Percentiles rank a stretch among this genome's conserved stretches.
phyloP scores from a whole-genome alignment of 345 rosid species.

The Salix purpurea region DNA sequence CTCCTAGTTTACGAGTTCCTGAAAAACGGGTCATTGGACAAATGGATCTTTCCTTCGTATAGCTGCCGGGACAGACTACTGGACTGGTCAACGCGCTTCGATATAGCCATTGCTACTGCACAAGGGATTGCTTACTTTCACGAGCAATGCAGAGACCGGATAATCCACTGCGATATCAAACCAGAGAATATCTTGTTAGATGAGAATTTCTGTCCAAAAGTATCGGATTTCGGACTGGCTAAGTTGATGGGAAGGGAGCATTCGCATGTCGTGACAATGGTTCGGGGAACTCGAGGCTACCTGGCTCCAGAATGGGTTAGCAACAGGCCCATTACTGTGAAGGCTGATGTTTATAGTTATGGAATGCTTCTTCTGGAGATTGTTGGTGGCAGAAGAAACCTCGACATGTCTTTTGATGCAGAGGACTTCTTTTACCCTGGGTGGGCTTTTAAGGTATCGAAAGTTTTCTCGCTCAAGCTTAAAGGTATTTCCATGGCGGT shows the following conservation, averaged over 20 bases:
- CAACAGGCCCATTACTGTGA: constrained; percentile 30
- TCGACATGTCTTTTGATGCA: constrained; percentile 25
- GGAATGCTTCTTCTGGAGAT: constrained; percentile 33
- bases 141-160: constrained; percentile 29
- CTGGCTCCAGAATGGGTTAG: constrained; percentile 33
- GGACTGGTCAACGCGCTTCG: constrained; percentile 29
- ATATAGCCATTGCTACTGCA: constrained; percentile 27
- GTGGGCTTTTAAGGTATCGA: constrained; percentile 71
- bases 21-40: constrained; percentile 32
- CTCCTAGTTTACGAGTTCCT: constrained; percentile 30
- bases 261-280: constrained; percentile 33
- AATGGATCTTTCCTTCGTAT: constrained; percentile 25
- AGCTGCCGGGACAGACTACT: constrained; percentile 11
- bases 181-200: constrained; percentile 30
- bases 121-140: constrained; percentile 33
- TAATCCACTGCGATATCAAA: constrained; percentile 32
- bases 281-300: constrained; percentile 31
- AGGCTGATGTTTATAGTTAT: constrained; percentile 33
- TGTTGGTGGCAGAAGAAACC: constrained; percentile 30
- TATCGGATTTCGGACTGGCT: constrained; percentile 31
- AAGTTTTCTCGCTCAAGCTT: background rate
- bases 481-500: background rate
- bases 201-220: constrained; percentile 27
- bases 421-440: constrained; percentile 73
- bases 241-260: constrained; percentile 34